Base-by-base conservation (phyloP, 129 eudicot species). In the carrot (Daucus carota) region DNA sequence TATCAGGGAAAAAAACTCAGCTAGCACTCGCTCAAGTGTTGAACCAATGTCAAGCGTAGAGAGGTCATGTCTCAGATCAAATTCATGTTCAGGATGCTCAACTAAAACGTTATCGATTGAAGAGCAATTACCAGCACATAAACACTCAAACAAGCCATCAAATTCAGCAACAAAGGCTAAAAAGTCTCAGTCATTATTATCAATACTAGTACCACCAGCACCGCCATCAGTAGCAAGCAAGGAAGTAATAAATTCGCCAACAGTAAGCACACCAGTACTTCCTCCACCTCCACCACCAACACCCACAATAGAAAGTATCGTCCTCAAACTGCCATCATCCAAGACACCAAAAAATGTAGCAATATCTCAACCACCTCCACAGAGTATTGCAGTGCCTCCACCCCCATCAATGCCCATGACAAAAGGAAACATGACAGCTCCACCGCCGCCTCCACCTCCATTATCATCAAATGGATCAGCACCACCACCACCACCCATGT, bases 391-490 rank as follows among this genome's bases (percentile, higher is more conserved):
- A 31, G 69, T 54, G 32, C 85, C 81, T 17, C 90, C 88, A 20
- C 86, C 85, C 14, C 86, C 83, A 32, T 75, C 87, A 32, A 76
- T 73, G 7, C 65, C 82, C 0, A 24, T 44, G 74, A 22, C 4
- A 7, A 52, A 22, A 7, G 84, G 82, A 29, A 73, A 60, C 42
- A 20, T 34, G 32, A 48, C 78, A 50, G 65, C 75, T 14, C 87
- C 87, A n/a, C 90, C 89, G 32, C 87, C 87, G n/a, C 89, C 88
- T 2, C 84, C 85, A 59, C 50, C 87, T 57, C 52, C 36, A 40
- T 68, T 71, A 14, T 81, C 88, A 34, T 57, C 41, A 78, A 71
- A 41, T 43, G 84, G 70, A 70, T 50, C 79, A 1, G 80, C 80
- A 29, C 45, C 82, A 40, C 65, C 82, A 15, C 84, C 82, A 31